These are phyloP conservation scores for Laburnicola sp. DNA, from an alignment of 2,329 filamentous ascomycete genomes.

Conservation along the genomic window DNA sequence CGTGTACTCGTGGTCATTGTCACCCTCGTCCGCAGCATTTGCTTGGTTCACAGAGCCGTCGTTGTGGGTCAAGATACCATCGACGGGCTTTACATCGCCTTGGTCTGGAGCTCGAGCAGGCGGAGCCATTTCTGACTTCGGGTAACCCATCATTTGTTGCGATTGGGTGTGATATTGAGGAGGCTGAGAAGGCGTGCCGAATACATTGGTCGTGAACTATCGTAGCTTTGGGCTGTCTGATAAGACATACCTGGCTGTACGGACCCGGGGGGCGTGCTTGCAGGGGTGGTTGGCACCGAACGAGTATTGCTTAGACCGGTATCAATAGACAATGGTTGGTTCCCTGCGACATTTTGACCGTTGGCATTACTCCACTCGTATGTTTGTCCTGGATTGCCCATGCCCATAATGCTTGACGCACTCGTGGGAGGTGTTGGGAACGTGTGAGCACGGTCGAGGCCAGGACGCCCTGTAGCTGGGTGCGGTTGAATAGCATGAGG, in stretches of 20 bases:
- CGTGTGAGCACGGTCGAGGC: slow-evolving; percentile 78
- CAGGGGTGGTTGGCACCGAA: slow-evolving; percentile 88
- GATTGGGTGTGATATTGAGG: slow-evolving; percentile 69
- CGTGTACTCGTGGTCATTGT: slow-evolving; percentile 82
- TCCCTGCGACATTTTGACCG: slow-evolving; percentile 55
- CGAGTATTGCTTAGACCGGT: slow-evolving; percentile 75
- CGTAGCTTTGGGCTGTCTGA: slow-evolving; percentile 71
- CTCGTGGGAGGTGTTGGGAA: slow-evolving; percentile 94
- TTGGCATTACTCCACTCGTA: slow-evolving; percentile 73
- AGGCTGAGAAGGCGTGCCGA: slow-evolving; percentile 68
- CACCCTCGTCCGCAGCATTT: slow-evolving; percentile 66
- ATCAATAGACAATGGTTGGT: slow-evolving; percentile 79
- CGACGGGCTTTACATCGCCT: slow-evolving; percentile 64
- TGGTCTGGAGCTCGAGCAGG: slow-evolving; percentile 67
- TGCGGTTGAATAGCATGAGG: slow-evolving; percentile 65
- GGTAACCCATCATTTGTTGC: slow-evolving; percentile 68
- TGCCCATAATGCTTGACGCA: slow-evolving; percentile 80
- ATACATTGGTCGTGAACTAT: slow-evolving; percentile 77
- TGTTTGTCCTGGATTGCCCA: slow-evolving; percentile 71
- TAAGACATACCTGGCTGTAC: slow-evolving; percentile 82
- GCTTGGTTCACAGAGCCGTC: slow-evolving; percentile 57
- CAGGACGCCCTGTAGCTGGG: slow-evolving; percentile 64
- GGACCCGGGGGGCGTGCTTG: slow-evolving; percentile 82
- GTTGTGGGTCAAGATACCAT: slow-evolving; percentile 59
- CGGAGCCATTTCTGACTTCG: slow-evolving; percentile 88